Conservation (phyloP, 2,329 filamentous ascomycete genomes). For the Chaetoscypha palmicola region DNA sequence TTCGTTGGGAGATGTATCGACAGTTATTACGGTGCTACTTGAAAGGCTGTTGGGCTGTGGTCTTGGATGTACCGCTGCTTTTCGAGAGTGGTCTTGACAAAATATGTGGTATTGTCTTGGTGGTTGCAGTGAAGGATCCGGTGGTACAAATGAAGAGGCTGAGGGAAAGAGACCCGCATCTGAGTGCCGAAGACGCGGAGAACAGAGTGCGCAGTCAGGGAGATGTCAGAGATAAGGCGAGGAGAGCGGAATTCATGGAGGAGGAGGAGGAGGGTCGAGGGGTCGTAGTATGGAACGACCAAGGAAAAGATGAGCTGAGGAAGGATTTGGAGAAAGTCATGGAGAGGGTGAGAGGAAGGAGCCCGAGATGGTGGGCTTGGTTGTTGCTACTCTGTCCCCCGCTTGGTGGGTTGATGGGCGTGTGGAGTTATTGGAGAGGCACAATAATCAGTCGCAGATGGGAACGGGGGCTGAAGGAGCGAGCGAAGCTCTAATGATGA, state of each 20-base stretch:
- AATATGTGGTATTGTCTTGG: slow-evolving; percentile 76
- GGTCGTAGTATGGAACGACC: slow-evolving; percentile 88
- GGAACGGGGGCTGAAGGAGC: slow-evolving; percentile 52
- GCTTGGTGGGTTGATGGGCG: slow-evolving; percentile 58
- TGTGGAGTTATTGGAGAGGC: slow-evolving; percentile 69
- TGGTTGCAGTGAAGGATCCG: slow-evolving; percentile 78
- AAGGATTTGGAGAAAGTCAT: slow-evolving; percentile 61
- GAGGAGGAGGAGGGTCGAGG: slow-evolving; percentile 59
- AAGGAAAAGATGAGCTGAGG: slow-evolving; percentile 61
- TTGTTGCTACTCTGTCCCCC: slow-evolving; percentile 64
- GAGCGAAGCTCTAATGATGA: slow-evolving; percentile 49
- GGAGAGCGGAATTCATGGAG: slow-evolving; percentile 52
- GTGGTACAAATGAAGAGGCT: slow-evolving; percentile 76
- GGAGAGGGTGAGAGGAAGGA: slow-evolving; percentile 50
- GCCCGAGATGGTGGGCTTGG: slow-evolving; percentile 62
- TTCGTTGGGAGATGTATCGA: slow-evolving; percentile 74
- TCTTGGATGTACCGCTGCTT: slow-evolving; percentile 85
- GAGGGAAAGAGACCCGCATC: slow-evolving; percentile 65
- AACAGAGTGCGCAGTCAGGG: slow-evolving; percentile 82
- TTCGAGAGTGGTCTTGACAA: slow-evolving; percentile 84
- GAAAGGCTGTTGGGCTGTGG: slow-evolving; percentile 75
- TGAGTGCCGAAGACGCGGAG: slow-evolving; percentile 78
- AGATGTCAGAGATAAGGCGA: slow-evolving; percentile 77
- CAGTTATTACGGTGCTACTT: slow-evolving; percentile 67
- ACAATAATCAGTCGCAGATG: slow-evolving; percentile 62